Conservation (phyloP, 192 early-diverging fungal genomes). For the Coemansia sp. region DNA sequence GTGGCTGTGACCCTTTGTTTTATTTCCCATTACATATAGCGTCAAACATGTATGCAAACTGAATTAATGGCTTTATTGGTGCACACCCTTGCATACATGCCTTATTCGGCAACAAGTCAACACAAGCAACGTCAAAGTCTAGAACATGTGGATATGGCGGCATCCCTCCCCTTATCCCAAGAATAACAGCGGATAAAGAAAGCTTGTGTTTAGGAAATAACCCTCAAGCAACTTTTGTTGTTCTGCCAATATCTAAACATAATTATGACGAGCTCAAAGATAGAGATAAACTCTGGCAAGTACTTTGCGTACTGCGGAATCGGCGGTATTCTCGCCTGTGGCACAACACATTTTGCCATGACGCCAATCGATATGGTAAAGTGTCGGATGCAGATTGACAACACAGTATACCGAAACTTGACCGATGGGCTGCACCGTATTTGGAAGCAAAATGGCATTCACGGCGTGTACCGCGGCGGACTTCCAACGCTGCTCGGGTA, state of each 20-base stretch:
- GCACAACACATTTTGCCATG: slow-evolving; percentile 57
- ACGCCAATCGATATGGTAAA: slow-evolving; percentile 55
- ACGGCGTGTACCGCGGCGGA: slow-evolving; percentile 67
- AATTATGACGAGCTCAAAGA: neutral
- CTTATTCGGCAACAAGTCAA: too few relatives aligned
- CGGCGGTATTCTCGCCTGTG: slow-evolving; percentile 60
- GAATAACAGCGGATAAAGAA: too few relatives aligned
- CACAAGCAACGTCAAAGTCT: too few relatives aligned
- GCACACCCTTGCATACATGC: too few relatives aligned
- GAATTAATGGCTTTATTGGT: too few relatives aligned
- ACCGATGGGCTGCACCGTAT: slow-evolving; percentile 27
- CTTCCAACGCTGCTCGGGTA: slow-evolving; percentile 75
- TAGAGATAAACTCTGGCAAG: slow-evolving; percentile 24
- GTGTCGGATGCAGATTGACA: slow-evolving; percentile 40
- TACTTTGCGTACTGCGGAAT: slow-evolving; percentile 58
- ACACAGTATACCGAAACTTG: slow-evolving; percentile 24
- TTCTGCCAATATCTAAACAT: neutral
- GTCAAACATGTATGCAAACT: too few relatives aligned
- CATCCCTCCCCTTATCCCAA: too few relatives aligned
- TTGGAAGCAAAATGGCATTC: slow-evolving; percentile 57
- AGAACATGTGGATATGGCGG: too few relatives aligned
- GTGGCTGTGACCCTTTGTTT: too few relatives aligned
- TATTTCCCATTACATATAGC: too few relatives aligned
- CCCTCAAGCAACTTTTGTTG: too few relatives aligned
- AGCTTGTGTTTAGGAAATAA: too few relatives aligned